These are phyloP conservation scores for Ilyonectria sp. DNA, from an alignment of 2,329 filamentous ascomycete species.

Conservation along the genomic window DNA sequence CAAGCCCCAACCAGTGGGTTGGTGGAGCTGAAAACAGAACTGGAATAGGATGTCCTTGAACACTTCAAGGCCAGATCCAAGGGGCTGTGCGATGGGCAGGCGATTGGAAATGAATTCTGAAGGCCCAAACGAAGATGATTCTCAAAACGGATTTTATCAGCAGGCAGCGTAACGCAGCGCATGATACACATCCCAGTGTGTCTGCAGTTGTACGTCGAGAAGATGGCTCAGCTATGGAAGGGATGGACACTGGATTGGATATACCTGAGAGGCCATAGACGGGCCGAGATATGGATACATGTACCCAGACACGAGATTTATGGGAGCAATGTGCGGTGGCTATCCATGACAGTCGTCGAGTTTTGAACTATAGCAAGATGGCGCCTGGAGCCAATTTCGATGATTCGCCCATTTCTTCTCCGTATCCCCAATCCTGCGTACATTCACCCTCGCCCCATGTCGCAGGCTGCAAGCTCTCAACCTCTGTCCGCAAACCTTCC, in stretches of 20 bases:
- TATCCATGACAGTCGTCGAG: not conserved
- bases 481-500: too few species aligned
- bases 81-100: not conserved
- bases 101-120: not conserved
- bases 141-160: not conserved
- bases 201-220: not conserved
- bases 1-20: slow-evolving; percentile 22
- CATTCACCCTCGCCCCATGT: too few species aligned
- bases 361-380: slow-evolving; percentile 14
- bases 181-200: not conserved
- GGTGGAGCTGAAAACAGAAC: slow-evolving; percentile 3
- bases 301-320: slow-evolving; percentile 21
- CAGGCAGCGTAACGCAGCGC: not conserved
- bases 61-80: not conserved
- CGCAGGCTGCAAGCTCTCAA: too few species aligned
- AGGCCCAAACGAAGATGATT: not conserved
- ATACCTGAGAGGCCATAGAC: slow-evolving; percentile 37
- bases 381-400: slow-evolving; percentile 20
- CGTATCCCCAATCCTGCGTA: too few species aligned
- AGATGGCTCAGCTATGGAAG: slow-evolving; percentile 18
- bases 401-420: slow-evolving; percentile 4
- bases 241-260: slow-evolving; percentile 34
- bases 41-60: slow-evolving; percentile 1
- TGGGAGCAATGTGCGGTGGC: slow-evolving; percentile 13
- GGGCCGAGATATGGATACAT: slow-evolving; percentile 33